These are phyloP conservation scores for Podaxis pistillaris DNA, from an alignment of 768 basidiomycete genomes.

Conservation along the genomic window DNA sequence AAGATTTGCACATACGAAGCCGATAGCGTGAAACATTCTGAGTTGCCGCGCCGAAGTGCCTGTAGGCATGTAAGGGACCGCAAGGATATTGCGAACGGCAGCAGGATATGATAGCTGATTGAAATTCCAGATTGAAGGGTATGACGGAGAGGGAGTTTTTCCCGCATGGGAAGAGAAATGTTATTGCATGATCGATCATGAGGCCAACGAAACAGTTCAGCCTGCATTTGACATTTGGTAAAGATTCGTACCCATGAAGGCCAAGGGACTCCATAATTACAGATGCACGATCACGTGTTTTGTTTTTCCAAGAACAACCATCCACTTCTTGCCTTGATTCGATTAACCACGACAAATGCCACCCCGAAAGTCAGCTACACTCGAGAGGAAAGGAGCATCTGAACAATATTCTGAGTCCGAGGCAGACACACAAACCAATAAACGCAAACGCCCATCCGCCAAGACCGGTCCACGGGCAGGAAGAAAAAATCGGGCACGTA, in stretches of 20 bases:
- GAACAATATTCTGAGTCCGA: neutral
- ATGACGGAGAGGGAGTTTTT: neutral
- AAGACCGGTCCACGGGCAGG: neutral
- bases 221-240: no score
- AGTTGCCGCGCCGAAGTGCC: no score
- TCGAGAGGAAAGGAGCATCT: neutral
- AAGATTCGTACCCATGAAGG: no score
- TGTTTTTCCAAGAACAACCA: neutral
- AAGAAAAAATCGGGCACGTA: slow-evolving; percentile 4
- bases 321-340: neutral
- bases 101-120: neutral
- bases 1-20: no score
- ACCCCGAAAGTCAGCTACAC: neutral
- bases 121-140: neutral
- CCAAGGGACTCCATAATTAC: neutral
- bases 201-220: no score
- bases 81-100: neutral
- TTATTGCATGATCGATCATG: neutral
- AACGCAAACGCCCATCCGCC: slow-evolving; percentile 1
- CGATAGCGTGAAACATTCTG: no score
- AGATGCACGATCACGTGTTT: slow-evolving; percentile 5
- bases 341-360: neutral
- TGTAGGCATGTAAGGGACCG: neutral
- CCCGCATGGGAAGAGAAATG: neutral
- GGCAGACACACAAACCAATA: neutral